Evolutionary conservation across 1,139 yeast species (phyloP), one percentile per base, ranked within the genome.

Genomic region (Kazachstania sp.): DNA sequence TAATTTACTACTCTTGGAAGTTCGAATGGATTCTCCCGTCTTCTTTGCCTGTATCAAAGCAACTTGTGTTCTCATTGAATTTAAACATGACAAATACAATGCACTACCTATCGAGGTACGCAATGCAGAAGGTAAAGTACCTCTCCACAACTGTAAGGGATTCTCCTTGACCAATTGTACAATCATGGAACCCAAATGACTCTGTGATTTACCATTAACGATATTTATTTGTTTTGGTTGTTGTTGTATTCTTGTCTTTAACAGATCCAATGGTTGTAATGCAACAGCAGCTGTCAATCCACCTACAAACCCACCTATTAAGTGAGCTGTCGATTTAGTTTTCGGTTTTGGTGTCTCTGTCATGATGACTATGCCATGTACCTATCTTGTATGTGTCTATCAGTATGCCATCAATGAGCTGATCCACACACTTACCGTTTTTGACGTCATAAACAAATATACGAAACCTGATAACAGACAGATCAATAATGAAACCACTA

Each of bases 71-170:
- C 97, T 71, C 45, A 81, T 71, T 11, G 74, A 60, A 50, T 88
- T 85, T 44, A 92, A 67, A 5, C 83, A 72, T 0, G 96, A 77
- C 49, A 92, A 73, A 59, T 92, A 92, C 35, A 92, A 67, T 0
- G 94, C 96, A 40, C 95, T 86, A 0, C 98, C 98, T 18, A 87
- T 72, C 1, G 97, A 87, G 0, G 96, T 90, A 51, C 98, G 72
- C 35, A 92, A 61, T 1, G 95, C 90, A 29, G 95, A 86, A 0
- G 97, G 97, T 37, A 88, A 60, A 0, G 96, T 90, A 0, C 98
- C 98, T 48, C 96, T 73, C 98, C 98, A 92, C 45, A 90, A 70
- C 48, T 81, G 81, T 45, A 66, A 66, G 20, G 77, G 59, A 36
- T 74, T 69, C 13, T 46, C 44, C 29, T 19, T 28, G 31, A 38